A percentile compares a stretch with the other conserved stretches of the same genome.
phyloP scores from a whole-genome alignment of 352 stramenopile genomes.

The Globisporangium cylindrosporum region DNA sequence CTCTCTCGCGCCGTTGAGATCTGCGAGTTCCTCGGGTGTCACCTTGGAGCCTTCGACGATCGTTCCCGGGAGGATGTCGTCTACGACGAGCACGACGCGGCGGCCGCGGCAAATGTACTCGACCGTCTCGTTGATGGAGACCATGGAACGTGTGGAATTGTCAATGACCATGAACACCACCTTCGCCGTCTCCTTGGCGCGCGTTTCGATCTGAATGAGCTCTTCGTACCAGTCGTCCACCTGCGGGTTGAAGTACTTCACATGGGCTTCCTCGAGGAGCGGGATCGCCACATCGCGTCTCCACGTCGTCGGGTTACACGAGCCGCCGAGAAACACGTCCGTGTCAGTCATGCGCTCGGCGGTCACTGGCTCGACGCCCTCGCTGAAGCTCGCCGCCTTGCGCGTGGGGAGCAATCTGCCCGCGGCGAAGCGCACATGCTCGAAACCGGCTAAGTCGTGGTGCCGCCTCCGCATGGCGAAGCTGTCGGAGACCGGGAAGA shows the following conservation, averaged over 20 bases:
- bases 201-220: constrained; percentile 77
- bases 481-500: constrained; percentile 18
- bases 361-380: constrained; percentile 34
- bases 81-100: constrained; percentile 76
- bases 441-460: constrained; percentile 17
- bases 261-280: constrained; percentile 52
- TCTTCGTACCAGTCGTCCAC: constrained; percentile 88
- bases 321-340: constrained; percentile 81
- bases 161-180: constrained; percentile 88
- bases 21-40: constrained; percentile 60
- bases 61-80: constrained; percentile 57
- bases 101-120: constrained; percentile 83
- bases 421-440: constrained; percentile 16
- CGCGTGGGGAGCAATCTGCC: constrained; percentile 22
- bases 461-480: constrained; percentile 13
- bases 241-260: constrained; percentile 88
- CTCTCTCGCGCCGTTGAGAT: constrained; percentile 79
- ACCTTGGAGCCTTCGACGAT: constrained; percentile 51
- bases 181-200: constrained; percentile 78
- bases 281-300: constrained; percentile 74
- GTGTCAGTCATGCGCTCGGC: constrained; percentile 34
- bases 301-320: constrained; percentile 90
- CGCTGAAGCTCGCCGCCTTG: constrained; percentile 56
- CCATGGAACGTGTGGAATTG: constrained; percentile 70
- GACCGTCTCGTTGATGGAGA: constrained; percentile 86